Percentiles rank a stretch among this genome's conserved stretches.
Conservation (phyloP, 306 rosid species). For the Glycine latifolia region DNA sequence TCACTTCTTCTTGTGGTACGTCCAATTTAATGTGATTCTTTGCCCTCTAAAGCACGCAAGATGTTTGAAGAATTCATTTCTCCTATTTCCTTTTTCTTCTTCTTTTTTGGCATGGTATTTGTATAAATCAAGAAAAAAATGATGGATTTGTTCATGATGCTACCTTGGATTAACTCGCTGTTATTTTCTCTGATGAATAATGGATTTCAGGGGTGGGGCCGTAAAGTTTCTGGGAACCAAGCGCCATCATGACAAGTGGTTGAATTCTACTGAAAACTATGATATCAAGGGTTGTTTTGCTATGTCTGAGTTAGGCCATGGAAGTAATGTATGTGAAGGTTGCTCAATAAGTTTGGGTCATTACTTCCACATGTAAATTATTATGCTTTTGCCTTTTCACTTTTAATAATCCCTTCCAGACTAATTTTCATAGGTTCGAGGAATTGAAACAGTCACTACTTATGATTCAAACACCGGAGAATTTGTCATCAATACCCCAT, state of each 20-base stretch:
- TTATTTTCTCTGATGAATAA: conserved; percentile 27
- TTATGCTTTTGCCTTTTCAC: conserved; percentile 7
- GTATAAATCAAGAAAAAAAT: conserved; percentile 3
- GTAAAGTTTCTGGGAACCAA: conserved; percentile 79
- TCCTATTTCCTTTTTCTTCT: neutral
- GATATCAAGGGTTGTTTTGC: conserved; percentile 84
- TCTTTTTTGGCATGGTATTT: neutral
- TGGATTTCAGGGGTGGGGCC: conserved; percentile 88
- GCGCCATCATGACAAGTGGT: conserved; percentile 91
- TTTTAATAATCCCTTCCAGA: conserved; percentile 40
- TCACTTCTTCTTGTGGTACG: conserved; percentile 51
- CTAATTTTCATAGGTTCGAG: conserved; percentile 72
- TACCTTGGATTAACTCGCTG: neutral
- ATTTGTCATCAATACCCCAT: conserved; percentile 86
- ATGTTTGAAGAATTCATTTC: neutral
- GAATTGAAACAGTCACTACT: conserved; percentile 88
- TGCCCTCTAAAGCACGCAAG: neutral
- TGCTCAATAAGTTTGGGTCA: conserved; percentile 35
- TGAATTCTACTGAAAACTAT: conserved; percentile 73
- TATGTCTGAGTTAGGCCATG: conserved; percentile 96
- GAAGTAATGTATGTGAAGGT: conserved; percentile 84
- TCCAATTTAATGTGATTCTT: neutral
- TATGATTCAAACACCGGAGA: conserved; percentile 79
- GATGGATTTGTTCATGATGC: neutral
- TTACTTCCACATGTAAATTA: conserved; percentile 37